Conservation (phyloP, 129 eudicot genomes). For the Scalesia atractyloides region DNA sequence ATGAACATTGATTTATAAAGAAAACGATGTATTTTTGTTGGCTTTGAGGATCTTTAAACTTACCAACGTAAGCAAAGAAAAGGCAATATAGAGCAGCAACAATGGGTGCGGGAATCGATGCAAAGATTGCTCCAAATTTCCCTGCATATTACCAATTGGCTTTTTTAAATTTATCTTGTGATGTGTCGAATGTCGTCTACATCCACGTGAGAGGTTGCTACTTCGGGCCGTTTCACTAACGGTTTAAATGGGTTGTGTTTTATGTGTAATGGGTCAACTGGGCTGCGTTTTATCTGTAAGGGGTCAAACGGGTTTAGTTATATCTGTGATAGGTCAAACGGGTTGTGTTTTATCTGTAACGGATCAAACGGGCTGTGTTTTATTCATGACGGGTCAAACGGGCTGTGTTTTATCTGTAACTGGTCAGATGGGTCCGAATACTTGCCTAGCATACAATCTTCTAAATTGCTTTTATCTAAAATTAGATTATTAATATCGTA, state of each 20-base stretch:
- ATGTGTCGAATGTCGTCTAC: neutral
- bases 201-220: neutral
- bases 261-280: neutral
- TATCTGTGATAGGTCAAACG: neutral
- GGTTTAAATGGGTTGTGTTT: neutral
- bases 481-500: neutral
- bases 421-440: neutral
- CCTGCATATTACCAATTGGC: constrained; percentile 40
- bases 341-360: neutral
- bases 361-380: neutral
- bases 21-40: neutral
- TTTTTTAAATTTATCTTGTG: neutral
- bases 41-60: constrained; percentile 16
- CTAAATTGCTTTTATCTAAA: neutral
- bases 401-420: neutral
- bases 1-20: neutral
- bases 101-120: constrained; percentile 68
- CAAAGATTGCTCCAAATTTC: constrained; percentile 75
- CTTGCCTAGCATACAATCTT: neutral
- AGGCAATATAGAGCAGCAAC: constrained; percentile 71
- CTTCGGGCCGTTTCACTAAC: neutral
- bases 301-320: neutral
- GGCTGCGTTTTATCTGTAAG: neutral
- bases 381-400: neutral
- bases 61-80: constrained; percentile 74